Conservation (phyloP, 257 asterid species). For the Fraxinus americana region DNA sequence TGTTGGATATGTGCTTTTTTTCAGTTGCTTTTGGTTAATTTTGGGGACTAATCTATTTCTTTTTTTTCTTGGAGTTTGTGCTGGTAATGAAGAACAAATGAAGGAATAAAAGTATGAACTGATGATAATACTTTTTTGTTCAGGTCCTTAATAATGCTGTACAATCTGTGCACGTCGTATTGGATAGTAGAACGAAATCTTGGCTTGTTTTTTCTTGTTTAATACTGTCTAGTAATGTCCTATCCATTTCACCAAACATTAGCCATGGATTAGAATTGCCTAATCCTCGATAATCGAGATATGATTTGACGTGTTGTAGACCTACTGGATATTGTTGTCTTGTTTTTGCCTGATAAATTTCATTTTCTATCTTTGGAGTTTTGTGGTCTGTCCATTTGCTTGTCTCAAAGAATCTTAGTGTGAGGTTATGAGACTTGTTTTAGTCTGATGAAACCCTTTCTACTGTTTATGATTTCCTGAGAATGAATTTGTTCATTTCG, state of each 20-base stretch:
- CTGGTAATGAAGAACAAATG: slow-evolving; percentile 33
- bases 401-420: slow-evolving; percentile 63
- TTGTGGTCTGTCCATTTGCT: slow-evolving; percentile 58
- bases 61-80: slow-evolving; percentile 43
- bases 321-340: slow-evolving; percentile 47
- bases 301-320: slow-evolving; percentile 45
- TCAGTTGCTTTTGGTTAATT: slow-evolving; percentile 29
- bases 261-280: slow-evolving; percentile 24
- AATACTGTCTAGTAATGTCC: not conserved
- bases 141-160: not conserved
- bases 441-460: slow-evolving; percentile 18
- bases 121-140: not conserved
- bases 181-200: not conserved
- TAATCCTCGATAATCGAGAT: slow-evolving; percentile 28
- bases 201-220: not conserved
- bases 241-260: not conserved
- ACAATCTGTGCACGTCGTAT: not conserved
- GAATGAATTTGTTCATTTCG: slow-evolving; percentile 36
- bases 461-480: slow-evolving; percentile 31
- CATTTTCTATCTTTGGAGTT: slow-evolving; percentile 57
- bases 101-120: no score
- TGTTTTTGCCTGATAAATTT: slow-evolving; percentile 43
- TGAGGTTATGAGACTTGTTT: slow-evolving; percentile 24
- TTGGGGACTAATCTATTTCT: slow-evolving; percentile 9
- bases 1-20: slow-evolving; percentile 26